Percentiles rank a stretch among this genome's conserved stretches.
phyloP scores from a whole-genome alignment of 139 green algal genomes.

The Volvox reticuliferus region DNA sequence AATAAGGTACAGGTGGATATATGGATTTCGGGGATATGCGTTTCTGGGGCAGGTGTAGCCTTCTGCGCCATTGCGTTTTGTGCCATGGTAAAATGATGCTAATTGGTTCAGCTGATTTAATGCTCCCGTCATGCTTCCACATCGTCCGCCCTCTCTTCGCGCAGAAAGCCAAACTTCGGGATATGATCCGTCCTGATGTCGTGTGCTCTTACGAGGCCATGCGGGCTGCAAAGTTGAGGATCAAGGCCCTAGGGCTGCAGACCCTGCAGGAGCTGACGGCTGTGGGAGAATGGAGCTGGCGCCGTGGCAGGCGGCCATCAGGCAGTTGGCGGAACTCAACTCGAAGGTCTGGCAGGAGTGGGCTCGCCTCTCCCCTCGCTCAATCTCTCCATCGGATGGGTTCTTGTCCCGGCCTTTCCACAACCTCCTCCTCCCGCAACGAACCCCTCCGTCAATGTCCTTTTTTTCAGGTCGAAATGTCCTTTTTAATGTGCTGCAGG shows the following conservation, averaged over 20 bases:
- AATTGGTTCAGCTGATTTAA: background rate
- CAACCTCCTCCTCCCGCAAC: no score
- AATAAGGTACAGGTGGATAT: no score
- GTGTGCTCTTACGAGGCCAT: constrained; percentile 46
- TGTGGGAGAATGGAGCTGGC: constrained; percentile 15
- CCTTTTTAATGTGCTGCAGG: no score
- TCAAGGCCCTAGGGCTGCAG: constrained; percentile 12
- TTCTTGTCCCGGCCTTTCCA: no score
- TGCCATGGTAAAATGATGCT: background rate
- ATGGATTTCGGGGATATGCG: no score
- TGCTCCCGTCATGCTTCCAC: background rate
- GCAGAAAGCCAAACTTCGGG: constrained; percentile 41
- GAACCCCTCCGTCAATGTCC: no score
- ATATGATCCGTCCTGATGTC: constrained; percentile 41
- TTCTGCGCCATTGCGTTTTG: no score
- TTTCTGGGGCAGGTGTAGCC: no score
- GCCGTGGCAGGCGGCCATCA: constrained; percentile 35
- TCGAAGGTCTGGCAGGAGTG: constrained; percentile 37
- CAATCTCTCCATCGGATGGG: no score
- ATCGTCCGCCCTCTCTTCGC: background rate
- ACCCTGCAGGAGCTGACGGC: constrained; percentile 28
- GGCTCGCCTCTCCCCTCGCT: no score
- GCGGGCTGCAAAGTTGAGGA: constrained; percentile 11
- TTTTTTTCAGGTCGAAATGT: no score
- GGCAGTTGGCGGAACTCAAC: constrained; percentile 39